phyloP scores from a whole-genome alignment of 208 protist genomes.

The Leishmania guyanensis region DNA sequence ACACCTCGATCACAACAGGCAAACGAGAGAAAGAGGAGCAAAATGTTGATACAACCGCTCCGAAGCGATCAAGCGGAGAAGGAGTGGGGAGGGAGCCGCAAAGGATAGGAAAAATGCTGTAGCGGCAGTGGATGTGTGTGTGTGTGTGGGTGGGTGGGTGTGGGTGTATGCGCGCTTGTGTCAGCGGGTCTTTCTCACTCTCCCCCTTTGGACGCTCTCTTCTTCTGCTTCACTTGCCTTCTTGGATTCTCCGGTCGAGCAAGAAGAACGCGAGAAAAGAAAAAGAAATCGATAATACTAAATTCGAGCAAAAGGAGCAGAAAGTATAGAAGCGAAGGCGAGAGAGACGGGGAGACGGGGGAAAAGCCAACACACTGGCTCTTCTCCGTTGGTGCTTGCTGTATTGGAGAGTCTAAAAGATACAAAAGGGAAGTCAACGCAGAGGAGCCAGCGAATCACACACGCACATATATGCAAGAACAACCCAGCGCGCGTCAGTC shows the following conservation, averaged over 20 bases:
- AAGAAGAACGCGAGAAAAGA: neutral
- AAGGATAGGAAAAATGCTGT: neutral
- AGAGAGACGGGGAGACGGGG: neutral
- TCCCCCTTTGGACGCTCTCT: neutral
- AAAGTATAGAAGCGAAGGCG: neutral
- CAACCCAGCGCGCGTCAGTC: neutral
- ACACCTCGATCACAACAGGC: neutral
- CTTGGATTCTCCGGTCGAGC: neutral
- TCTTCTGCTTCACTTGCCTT: neutral
- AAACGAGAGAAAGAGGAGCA: conserved; percentile 4
- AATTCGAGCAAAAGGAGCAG: conserved; percentile 18
- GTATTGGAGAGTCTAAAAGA: neutral
- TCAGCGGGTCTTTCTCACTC: neutral
- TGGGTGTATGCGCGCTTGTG: neutral
- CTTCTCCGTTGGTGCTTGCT: neutral
- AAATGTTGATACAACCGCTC: neutral
- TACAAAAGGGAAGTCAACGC: neutral
- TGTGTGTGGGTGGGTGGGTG: neutral
- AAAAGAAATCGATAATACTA: conserved; percentile 7
- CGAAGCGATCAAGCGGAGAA: neutral
- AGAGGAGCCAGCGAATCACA: neutral
- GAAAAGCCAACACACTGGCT: neutral
- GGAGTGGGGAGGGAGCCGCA: neutral
- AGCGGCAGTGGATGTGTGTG: neutral
- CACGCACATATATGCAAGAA: neutral